Evolutionary conservation across 2,329 filamentous ascomycete genomes (phyloP), one percentile per base, ranked within the genome.

Genomic region (Pyrenophora teres): DNA sequence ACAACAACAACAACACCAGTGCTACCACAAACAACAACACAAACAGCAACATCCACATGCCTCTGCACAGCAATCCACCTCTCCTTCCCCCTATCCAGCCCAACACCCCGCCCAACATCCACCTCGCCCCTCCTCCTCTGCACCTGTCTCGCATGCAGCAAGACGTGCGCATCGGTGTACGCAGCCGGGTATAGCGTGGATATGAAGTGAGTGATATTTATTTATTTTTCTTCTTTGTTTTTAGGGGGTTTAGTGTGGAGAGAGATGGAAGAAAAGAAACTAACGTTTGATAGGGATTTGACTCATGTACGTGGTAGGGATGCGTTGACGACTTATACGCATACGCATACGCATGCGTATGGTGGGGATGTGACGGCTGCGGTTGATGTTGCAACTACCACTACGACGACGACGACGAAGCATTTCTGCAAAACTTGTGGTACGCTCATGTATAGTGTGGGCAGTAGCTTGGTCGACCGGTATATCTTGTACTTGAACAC

Each of bases 141-240:
- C 69, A 77, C 87, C 72, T 87, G 84, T 65, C 65, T 72, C 30
- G 83, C 87, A 70, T 87, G 83, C 69, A 82, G 76, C 62, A 87
- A 87, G 60, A 75, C 87, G 51, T 85, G 81, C 0, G 81, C 83
- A 0, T 83, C 81, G 0, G 83, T 85, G 6, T 85, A 84, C 67
- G 78, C 81, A 0, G 79, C 80, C 27, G 84, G 82, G 67, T 83
- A 87, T 60, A 75, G 73, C 37, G 63, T 85, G 12, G 50, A 55
- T 8, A 75, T 83, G 63, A 63, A 66, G 1, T 56, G 79, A 50
- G 46, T 19, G 19, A 19, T 19, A 3, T 19, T 19, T 19, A 19
- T 5, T 19, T 19, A 19, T 19, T 7, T 12, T 10, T 23, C 23
- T 33, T 16, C 7, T 25, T 2, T 4, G 7, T 25, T 25, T n/a